Percentiles rank a stretch among this genome's conserved stretches.
phyloP scores from a whole-genome alignment of 768 basidiomycete genomes.

The Naganishia randhawae region DNA sequence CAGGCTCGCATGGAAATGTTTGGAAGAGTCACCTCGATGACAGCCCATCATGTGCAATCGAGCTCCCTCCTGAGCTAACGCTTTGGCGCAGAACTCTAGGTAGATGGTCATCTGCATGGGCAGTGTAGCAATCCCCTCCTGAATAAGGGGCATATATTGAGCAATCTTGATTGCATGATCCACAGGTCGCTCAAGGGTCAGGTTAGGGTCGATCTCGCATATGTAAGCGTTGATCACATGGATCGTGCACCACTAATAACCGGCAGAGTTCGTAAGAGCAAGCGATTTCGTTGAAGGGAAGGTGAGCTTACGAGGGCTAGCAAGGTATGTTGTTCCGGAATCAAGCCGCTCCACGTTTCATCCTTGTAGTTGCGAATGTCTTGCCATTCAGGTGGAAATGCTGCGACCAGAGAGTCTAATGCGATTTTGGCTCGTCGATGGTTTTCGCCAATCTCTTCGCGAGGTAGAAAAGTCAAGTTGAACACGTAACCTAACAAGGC shows the following conservation, averaged over 20 bases:
- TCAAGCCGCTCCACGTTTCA: neutral
- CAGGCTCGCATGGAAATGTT: neutral
- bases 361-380: neutral
- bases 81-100: conserved; percentile 13
- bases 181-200: conserved; percentile 12
- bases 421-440: conserved; percentile 5
- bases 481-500: conserved; percentile 13
- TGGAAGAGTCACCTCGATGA: neutral
- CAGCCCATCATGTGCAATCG: neutral
- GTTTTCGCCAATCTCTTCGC: conserved; percentile 3
- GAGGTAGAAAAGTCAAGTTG: conserved; percentile 8
- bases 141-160: conserved; percentile 1
- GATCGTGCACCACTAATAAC: neutral
- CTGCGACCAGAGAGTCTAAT: neutral
- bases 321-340: neutral
- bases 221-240: conserved; percentile 16
- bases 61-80: conserved; percentile 5
- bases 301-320: conserved; percentile 1
- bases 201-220: conserved; percentile 10
- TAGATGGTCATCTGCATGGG: conserved; percentile 16
- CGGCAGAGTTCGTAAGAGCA: neutral
- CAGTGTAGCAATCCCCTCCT: neutral
- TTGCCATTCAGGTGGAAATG: conserved; percentile 1
- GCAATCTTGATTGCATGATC: conserved; percentile 10
- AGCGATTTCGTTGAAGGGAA: neutral